Evolutionary conservation across 257 asterid species (phyloP).

Genomic region (Cynanchum wilfordii): DNA sequence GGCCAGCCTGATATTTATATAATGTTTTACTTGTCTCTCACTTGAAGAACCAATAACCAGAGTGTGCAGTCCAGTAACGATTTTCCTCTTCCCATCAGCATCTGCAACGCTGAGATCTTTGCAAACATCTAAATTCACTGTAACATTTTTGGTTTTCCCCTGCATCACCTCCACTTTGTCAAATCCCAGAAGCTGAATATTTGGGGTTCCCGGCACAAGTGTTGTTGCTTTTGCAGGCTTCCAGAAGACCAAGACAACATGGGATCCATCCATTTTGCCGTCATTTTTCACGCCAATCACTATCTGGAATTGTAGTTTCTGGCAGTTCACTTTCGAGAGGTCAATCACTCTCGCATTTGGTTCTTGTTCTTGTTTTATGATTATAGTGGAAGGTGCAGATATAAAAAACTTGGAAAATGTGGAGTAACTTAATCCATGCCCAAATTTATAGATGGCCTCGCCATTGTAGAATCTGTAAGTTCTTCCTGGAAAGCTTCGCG

Average conservation of each 20-base stretch:
- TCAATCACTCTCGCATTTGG: constrained; percentile 13
- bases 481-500: constrained; percentile 24
- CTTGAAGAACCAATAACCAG: constrained; percentile 21
- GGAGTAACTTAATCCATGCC: constrained; percentile 30
- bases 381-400: constrained; percentile 24
- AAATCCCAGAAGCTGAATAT: constrained; percentile 25
- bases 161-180: constrained; percentile 22
- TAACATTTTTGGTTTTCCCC: constrained; percentile 6
- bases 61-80: constrained; percentile 18
- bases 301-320: constrained; percentile 7
- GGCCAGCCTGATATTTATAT: constrained; percentile 13
- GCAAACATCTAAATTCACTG: constrained; percentile 24
- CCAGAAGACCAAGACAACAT: constrained; percentile 31
- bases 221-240: constrained; percentile 14
- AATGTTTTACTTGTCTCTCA: constrained; percentile 21
- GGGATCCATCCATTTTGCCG: constrained; percentile 24
- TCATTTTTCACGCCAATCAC: constrained; percentile 22
- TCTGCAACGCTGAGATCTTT: constrained; percentile 26
- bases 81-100: constrained; percentile 23
- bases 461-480: constrained; percentile 27
- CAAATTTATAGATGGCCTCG: constrained; percentile 18
- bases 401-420: constrained; percentile 18
- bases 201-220: constrained; percentile 13
- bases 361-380: background rate
- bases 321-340: constrained; percentile 20